Conservation (phyloP, 257 asterid species). For the Solanum medicagineum region DNA sequence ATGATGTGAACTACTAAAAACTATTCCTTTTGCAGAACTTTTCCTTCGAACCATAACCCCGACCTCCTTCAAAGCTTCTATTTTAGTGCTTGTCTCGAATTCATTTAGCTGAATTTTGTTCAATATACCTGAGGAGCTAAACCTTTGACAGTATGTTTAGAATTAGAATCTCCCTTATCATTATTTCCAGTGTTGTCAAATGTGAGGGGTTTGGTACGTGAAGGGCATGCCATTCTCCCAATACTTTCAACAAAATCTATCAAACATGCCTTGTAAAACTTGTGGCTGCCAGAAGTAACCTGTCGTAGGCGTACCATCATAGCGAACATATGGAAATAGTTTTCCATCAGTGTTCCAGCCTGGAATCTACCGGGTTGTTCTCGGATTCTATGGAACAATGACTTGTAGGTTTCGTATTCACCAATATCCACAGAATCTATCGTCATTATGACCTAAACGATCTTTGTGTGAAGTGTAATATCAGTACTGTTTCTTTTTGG, state of each 20-base stretch:
- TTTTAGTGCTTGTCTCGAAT: conserved; percentile 77
- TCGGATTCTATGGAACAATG: neutral
- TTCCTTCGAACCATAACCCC: conserved; percentile 40
- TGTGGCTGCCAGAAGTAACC: conserved; percentile 67
- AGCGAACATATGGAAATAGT: too few species aligned
- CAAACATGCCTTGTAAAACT: conserved; percentile 76
- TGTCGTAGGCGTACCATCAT: neutral
- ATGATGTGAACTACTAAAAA: conserved; percentile 86
- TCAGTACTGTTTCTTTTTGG: neutral
- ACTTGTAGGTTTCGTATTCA: neutral
- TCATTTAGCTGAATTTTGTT: conserved; percentile 50
- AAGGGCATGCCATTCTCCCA: conserved; percentile 64
- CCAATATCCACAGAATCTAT: neutral
- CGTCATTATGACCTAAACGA: neutral
- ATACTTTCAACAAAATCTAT: conserved; percentile 36
- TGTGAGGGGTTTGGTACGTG: conserved; percentile 61
- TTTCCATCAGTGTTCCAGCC: neutral
- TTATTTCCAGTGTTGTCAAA: conserved; percentile 42
- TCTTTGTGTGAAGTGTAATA: neutral
- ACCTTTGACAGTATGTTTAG: conserved; percentile 46
- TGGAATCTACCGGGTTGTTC: neutral
- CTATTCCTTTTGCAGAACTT: conserved; percentile 90
- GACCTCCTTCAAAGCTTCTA: conserved; percentile 90
- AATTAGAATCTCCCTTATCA: conserved; percentile 24
- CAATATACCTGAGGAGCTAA: conserved; percentile 60